Conservation (phyloP, 2,329 filamentous ascomycete species). For the Rutstroemia sp. region DNA sequence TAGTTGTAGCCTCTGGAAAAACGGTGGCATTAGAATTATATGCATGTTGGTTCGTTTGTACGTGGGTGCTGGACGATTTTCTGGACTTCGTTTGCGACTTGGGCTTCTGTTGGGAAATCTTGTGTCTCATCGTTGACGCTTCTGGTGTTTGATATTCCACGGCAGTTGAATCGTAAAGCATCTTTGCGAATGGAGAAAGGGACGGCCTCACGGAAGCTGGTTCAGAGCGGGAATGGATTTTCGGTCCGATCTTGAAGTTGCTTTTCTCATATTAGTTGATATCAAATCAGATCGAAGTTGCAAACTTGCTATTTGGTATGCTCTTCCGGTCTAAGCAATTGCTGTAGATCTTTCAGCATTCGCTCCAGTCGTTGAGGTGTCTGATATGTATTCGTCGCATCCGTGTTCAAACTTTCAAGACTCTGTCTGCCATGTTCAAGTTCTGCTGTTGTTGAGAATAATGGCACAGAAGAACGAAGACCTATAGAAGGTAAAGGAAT, state of each 20-base stretch:
- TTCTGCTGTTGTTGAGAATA: constrained; percentile 46
- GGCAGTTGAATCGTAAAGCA: constrained; percentile 26
- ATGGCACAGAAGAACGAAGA: constrained; percentile 41
- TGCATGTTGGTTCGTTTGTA: background rate
- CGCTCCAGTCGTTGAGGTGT: constrained; percentile 61
- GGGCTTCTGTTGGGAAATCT: constrained; percentile 9
- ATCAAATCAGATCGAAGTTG: background rate
- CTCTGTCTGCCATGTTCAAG: constrained; percentile 42
- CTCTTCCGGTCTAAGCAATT: constrained; percentile 64
- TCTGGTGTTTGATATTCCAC: constrained; percentile 13
- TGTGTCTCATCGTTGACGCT: constrained; percentile 3
- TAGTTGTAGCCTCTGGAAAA: constrained; percentile 2
- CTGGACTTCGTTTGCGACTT: constrained; percentile 17
- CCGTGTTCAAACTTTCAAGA: constrained; percentile 63
- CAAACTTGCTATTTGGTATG: constrained; percentile 48
- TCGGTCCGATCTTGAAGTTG: constrained; percentile 49
- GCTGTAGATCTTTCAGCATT: constrained; percentile 66
- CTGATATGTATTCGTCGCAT: constrained; percentile 51
- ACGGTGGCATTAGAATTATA: constrained; percentile 3
- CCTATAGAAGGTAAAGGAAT: constrained; percentile 58
- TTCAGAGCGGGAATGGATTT: constrained; percentile 10
- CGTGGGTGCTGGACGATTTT: constrained; percentile 2
- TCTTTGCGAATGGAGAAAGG: constrained; percentile 28
- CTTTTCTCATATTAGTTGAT: constrained; percentile 34
- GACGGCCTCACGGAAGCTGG: constrained; percentile 14